Evolutionary conservation across 2,329 filamentous ascomycete genomes (phyloP), one percentile per base, ranked within the genome.

Genomic region (Aureobasidium lini): DNA sequence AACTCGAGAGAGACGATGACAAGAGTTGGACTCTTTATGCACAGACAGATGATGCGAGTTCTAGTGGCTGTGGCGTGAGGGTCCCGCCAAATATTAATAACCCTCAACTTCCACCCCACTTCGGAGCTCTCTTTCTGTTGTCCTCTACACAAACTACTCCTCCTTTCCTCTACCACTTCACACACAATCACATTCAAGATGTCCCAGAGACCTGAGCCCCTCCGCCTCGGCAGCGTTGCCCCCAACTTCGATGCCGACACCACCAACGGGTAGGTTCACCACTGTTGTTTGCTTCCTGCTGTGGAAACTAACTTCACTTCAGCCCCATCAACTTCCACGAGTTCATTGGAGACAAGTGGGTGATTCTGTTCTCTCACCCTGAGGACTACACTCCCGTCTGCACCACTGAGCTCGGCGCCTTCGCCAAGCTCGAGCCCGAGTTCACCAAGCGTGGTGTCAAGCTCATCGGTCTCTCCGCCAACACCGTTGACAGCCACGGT

Each of bases 231-330:
- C 71, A 84, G 79, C 73, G 78, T 76, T 69, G 85, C 85, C 68
- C 85, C 85, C 66, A 83, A 88, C 78, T 88, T 88, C 78, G 74
- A 85, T 67, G 84, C 85, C 62, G 80, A 86, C 68, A 87, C 85
- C 66, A 88, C 85, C 64, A 71, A 78, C 63, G 85, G 85, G 61
- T 43, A 47, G 18, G 42, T 44, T 16, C 9, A 29, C 18, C 16
- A 29, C 23, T 52, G 47, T 8, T 28, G 29, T 29, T 6, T 39
- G 32, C 18, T 32, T 37, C 18, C 16, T 42, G 28, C n/a, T 6
- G 6, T 18, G 15, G 39, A 43, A 4, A 40, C 29, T 43, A 28
- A 78, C 78, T 58, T 9, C 15, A 6, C 18, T 13, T 15, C 36
- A 52, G 48, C 32, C 39, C 39, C 50, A 86, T 88, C 71, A 79